Conservation (phyloP, 352 stramenopile species). For the Pythium grandisporangium region DNA sequence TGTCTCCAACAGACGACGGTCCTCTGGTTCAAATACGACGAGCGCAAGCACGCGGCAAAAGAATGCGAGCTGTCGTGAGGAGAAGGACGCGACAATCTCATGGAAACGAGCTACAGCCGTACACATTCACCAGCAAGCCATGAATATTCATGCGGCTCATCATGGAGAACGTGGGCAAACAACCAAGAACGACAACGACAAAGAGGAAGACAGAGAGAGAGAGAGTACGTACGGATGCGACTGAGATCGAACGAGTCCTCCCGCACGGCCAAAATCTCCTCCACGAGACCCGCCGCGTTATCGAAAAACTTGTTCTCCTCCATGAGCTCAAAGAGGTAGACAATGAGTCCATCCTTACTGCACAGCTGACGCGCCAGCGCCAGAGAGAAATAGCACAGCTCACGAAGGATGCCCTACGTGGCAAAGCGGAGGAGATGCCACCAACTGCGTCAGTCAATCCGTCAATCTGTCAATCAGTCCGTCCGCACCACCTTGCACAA, state of each 20-base stretch:
- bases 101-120: constrained; percentile 82
- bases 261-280: constrained; percentile 89
- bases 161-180: neutral
- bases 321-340: constrained; percentile 93
- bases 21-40: constrained; percentile 94
- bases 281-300: constrained; percentile 81
- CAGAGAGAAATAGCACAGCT: constrained; percentile 79
- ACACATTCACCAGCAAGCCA: neutral
- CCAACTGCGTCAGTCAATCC: neutral
- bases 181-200: no score
- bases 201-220: neutral
- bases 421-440: no score
- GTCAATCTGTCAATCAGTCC: constrained; percentile 3
- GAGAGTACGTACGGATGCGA: constrained; percentile 44
- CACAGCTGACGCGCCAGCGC: constrained; percentile 58
- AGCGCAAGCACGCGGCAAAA: constrained; percentile 95
- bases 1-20: constrained; percentile 88
- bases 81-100: constrained; percentile 81
- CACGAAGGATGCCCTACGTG: constrained; percentile 50
- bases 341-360: constrained; percentile 79
- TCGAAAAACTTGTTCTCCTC: constrained; percentile 87
- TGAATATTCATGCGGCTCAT: neutral
- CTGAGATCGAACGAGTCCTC: constrained; percentile 75
- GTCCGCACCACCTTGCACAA: no score
- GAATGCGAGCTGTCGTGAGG: constrained; percentile 89